Percentiles rank a stretch among this genome's conserved stretches.
These are phyloP conservation scores for Phytophthora hibernalis DNA, from an alignment of 352 stramenopile genomes.

Conservation along the genomic window DNA sequence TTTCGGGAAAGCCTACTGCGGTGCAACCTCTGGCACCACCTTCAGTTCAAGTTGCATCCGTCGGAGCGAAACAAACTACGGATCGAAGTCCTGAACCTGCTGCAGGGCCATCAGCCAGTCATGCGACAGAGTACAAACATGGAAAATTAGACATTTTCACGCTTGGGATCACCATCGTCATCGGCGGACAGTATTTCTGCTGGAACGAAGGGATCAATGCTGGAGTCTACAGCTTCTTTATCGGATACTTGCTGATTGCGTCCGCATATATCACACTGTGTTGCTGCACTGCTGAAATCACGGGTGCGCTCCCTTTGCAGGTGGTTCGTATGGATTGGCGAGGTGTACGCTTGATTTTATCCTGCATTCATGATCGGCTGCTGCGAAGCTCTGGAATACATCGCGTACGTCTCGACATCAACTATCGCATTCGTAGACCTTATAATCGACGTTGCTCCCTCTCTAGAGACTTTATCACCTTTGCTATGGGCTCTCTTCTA, in stretches of 20 bases:
- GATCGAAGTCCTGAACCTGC: background rate
- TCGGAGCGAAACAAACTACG: background rate
- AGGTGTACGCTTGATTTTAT: slow-evolving; percentile 49
- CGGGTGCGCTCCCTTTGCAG: slow-evolving; percentile 36
- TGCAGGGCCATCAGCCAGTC: background rate
- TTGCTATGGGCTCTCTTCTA: slow-evolving; percentile 44
- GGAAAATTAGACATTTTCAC: slow-evolving; percentile 37
- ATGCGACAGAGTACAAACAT: slow-evolving; percentile 23
- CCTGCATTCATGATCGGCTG: slow-evolving; percentile 44
- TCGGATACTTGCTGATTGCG: slow-evolving; percentile 35
- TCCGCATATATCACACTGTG: slow-evolving; percentile 41
- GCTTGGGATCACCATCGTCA: slow-evolving; percentile 49
- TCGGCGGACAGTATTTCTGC: slow-evolving; percentile 51
- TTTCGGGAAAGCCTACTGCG: background rate
- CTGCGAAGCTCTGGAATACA: slow-evolving; percentile 52
- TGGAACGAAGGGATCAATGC: slow-evolving; percentile 44
- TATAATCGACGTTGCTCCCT: slow-evolving; percentile 29
- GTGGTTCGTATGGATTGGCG: slow-evolving; percentile 42
- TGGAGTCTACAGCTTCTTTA: slow-evolving; percentile 44
- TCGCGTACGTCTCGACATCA: slow-evolving; percentile 47
- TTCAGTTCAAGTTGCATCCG: slow-evolving; percentile 8
- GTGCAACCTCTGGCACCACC: slow-evolving; percentile 8
- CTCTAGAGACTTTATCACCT: slow-evolving; percentile 15
- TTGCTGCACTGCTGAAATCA: slow-evolving; percentile 44
- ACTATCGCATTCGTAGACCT: slow-evolving; percentile 42